These are phyloP conservation scores for Ceratocystis colombiana DNA, from an alignment of 2,329 filamentous ascomycete species.

Conservation along the genomic window DNA sequence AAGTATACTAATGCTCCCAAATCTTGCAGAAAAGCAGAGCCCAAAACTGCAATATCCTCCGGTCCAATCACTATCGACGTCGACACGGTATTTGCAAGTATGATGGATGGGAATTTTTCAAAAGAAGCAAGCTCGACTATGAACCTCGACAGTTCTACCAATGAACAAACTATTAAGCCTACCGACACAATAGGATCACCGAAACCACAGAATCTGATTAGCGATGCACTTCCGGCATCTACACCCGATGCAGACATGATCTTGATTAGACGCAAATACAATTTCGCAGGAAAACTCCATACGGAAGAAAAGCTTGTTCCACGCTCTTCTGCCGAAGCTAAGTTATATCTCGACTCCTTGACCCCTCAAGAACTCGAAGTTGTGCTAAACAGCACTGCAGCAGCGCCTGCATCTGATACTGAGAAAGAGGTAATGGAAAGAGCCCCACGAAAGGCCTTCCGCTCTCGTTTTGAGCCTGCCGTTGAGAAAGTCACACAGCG, in stretches of 20 bases:
- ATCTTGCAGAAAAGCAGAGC: conserved; percentile 45
- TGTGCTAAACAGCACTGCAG: conserved; percentile 10
- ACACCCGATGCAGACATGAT: conserved; percentile 38
- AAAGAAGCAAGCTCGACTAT: conserved; percentile 18
- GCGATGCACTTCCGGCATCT: background rate
- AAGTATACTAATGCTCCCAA: conserved; percentile 23
- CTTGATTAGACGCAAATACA: conserved; percentile 60
- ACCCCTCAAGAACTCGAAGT: conserved; percentile 27
- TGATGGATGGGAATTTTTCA: conserved; percentile 41
- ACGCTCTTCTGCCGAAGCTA: conserved; percentile 55
- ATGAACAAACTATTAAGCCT: background rate
- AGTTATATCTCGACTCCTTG: conserved; percentile 45
- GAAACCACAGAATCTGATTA: conserved; percentile 6
- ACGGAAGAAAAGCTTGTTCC: conserved; percentile 62
- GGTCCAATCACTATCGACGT: conserved; percentile 61
- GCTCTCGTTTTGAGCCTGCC: conserved; percentile 53
- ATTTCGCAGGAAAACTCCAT: conserved; percentile 62
- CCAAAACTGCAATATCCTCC: conserved; percentile 41
- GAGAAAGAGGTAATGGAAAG: conserved; percentile 29
- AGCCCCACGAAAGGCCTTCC: conserved; percentile 46
- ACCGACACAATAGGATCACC: background rate
- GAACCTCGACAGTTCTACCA: background rate
- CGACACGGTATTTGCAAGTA: conserved; percentile 58
- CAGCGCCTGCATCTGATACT: conserved; percentile 25
- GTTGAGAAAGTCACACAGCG: conserved; percentile 38